Evolutionary conservation across 2,329 filamentous ascomycete species (phyloP).

Genomic region (Eutypa lata): DNA sequence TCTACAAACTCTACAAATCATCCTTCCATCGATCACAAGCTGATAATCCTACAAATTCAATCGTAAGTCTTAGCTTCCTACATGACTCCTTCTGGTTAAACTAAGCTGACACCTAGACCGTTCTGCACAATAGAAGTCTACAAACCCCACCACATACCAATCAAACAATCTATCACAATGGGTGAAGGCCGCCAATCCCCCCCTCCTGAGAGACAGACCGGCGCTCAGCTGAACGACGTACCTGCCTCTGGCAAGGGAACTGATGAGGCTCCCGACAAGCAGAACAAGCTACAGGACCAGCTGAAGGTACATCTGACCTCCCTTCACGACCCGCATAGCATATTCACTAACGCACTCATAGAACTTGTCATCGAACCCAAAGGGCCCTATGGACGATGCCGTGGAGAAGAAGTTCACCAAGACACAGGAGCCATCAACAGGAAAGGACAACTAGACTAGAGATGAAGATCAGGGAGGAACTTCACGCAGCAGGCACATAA

Average conservation of each 20-base stretch:
- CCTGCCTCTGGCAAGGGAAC: slow-evolving; percentile 57
- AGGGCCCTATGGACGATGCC: slow-evolving; percentile 58
- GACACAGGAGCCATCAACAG: slow-evolving; percentile 18
- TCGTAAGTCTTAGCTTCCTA: neutral
- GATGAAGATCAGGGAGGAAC: too few species aligned
- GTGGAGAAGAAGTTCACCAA: slow-evolving; percentile 61
- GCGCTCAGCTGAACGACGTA: slow-evolving; percentile 58
- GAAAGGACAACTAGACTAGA: neutral
- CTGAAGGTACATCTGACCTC: slow-evolving; percentile 39
- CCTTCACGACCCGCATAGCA: neutral
- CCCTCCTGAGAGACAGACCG: slow-evolving; percentile 64
- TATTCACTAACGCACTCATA: slow-evolving; percentile 22
- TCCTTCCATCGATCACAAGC: slow-evolving; percentile 1
- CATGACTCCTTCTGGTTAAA: neutral
- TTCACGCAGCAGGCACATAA: too few species aligned
- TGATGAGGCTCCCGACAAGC: slow-evolving; percentile 50
- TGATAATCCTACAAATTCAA: neutral
- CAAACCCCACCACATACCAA: too few species aligned
- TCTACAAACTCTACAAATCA: slow-evolving; percentile 1
- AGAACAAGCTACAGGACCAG: slow-evolving; percentile 51
- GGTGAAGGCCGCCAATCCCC: slow-evolving; percentile 73
- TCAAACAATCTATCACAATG: slow-evolving; percentile 48
- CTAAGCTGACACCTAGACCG: too few species aligned
- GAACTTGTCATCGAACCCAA: slow-evolving; percentile 63
- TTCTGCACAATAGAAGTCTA: too few species aligned